Conservation (phyloP, 768 basidiomycete species). For the Trametes cingulata region DNA sequence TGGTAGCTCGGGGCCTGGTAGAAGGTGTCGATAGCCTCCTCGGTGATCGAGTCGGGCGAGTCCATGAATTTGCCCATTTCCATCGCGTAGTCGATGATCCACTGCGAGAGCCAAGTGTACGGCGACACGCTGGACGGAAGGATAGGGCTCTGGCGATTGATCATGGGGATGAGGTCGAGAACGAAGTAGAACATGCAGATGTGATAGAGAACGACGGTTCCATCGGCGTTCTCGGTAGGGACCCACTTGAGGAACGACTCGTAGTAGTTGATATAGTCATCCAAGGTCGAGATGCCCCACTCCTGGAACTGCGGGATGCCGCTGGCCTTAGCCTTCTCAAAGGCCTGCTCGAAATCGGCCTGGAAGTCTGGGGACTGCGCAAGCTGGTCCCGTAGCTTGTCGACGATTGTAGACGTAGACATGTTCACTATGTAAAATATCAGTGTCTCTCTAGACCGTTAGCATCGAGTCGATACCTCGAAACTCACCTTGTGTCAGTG, state of each 20-base stretch:
- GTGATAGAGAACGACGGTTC: constrained; percentile 13
- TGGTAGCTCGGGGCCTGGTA: constrained; percentile 11
- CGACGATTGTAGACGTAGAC: constrained; percentile 10
- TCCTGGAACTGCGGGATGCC: constrained; percentile 14
- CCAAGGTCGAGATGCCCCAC: constrained; percentile 15
- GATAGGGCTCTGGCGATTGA: constrained; percentile 11
- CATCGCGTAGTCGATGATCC: constrained; percentile 24
- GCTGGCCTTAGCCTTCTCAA: constrained; percentile 1
- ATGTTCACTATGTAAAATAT: background rate
- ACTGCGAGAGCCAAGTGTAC: constrained; percentile 18
- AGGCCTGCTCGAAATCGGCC: constrained; percentile 8
- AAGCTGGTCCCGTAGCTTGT: constrained; percentile 15
- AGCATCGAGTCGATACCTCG: no score
- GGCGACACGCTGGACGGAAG: constrained; percentile 9
- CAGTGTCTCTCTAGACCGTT: no score
- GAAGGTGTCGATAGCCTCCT: constrained; percentile 14
- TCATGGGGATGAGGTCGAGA: constrained; percentile 16
- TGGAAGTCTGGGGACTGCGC: constrained; percentile 15
- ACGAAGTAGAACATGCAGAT: constrained; percentile 27
- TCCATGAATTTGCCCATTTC: constrained; percentile 23
- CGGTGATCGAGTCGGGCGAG: constrained; percentile 18
- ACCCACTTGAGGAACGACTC: constrained; percentile 20
- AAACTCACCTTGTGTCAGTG: no score
- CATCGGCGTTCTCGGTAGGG: constrained; percentile 11
- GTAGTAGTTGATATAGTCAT: constrained; percentile 20